phyloP scores from a whole-genome alignment of 495 filamentous ascomycete species.

The Filosporella fistucella region DNA sequence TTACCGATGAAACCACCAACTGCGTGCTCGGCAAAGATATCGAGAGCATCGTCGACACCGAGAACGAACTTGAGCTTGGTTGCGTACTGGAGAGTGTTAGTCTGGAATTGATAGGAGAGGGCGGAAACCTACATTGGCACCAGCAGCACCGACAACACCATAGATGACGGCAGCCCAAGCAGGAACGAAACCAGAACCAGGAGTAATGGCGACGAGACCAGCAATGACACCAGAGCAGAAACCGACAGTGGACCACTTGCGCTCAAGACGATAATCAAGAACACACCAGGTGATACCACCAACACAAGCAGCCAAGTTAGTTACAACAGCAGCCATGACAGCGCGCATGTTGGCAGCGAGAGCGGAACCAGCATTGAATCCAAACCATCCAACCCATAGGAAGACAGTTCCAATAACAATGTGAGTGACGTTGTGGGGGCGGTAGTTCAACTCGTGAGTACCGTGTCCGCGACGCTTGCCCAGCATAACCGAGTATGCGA shows the following conservation, averaged over 20 bases:
- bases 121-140: slow-evolving; percentile 40
- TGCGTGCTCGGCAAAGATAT: slow-evolving; percentile 91
- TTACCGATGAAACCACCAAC: slow-evolving; percentile 89
- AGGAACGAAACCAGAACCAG: slow-evolving; percentile 85
- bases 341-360: slow-evolving; percentile 84
- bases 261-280: slow-evolving; percentile 88
- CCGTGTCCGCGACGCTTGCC: slow-evolving; percentile 82
- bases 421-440: slow-evolving; percentile 96
- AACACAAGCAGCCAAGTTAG: slow-evolving; percentile 72
- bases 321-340: slow-evolving; percentile 70
- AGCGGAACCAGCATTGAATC: slow-evolving; percentile 96
- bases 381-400: slow-evolving; percentile 99
- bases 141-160: slow-evolving; percentile 75
- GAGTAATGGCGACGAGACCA: slow-evolving; percentile 89
- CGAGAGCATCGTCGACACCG: slow-evolving; percentile 81
- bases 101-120: neutral
- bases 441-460: slow-evolving; percentile 66
- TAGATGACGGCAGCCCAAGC: slow-evolving; percentile 90
- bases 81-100: slow-evolving; percentile 50
- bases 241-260: slow-evolving; percentile 95
- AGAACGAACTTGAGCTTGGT: slow-evolving; percentile 94
- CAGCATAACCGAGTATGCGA: slow-evolving; percentile 78
- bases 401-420: slow-evolving; percentile 97
- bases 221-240: slow-evolving; percentile 95
- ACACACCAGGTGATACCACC: slow-evolving; percentile 95